phyloP scores from a whole-genome alignment of 2,329 filamentous ascomycete genomes.

The Hysterium pulicare region DNA sequence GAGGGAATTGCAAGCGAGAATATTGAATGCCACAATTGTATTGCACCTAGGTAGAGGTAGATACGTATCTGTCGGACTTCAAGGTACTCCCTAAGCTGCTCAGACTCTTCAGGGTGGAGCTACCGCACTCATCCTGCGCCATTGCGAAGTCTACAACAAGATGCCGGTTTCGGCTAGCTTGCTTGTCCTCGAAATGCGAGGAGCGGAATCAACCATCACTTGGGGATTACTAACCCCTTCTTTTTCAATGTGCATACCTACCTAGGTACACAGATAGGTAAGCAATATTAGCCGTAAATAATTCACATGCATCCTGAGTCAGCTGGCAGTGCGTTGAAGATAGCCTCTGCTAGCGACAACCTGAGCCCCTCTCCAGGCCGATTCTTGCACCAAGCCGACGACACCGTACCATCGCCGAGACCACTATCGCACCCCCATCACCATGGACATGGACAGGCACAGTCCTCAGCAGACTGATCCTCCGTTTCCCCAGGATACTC shows the following conservation, averaged over 20 bases:
- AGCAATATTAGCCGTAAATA: background rate
- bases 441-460: slow-evolving; percentile 28
- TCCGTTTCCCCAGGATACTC: slow-evolving; percentile 26
- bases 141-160: no score
- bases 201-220: no score
- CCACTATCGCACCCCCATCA: slow-evolving; percentile 3
- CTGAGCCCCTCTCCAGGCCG: background rate
- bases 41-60: no score
- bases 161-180: no score
- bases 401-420: background rate
- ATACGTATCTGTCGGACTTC: no score
- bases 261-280: background rate
- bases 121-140: no score
- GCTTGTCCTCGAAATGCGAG: no score
- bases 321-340: background rate
- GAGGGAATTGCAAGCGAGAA: no score
- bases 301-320: background rate
- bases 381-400: background rate
- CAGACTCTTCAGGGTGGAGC: no score
- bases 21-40: no score
- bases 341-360: background rate
- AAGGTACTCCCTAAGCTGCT: no score
- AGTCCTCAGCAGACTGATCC: slow-evolving; percentile 20
- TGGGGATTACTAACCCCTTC: no score
- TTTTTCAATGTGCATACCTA: background rate